Evolutionary conservation across 2,329 filamentous ascomycete species (phyloP), one percentile per base, ranked within the genome.

Genomic region (Diplodia sapinea): DNA sequence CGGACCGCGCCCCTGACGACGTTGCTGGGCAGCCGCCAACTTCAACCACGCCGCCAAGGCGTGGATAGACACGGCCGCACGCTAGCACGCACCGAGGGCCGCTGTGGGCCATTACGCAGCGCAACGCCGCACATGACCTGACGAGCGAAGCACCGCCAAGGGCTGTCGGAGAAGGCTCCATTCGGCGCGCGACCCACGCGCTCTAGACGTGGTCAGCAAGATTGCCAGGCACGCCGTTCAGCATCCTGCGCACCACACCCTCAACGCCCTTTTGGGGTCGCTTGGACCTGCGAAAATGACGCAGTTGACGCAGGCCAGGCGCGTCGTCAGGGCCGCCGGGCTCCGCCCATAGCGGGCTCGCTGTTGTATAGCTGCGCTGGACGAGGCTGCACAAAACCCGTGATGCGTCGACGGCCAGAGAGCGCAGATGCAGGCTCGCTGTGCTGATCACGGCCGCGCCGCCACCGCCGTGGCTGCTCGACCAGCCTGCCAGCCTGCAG

Each of bases 121-220:
- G 55, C 65, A 51, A 66, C 65, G 55, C 65, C 65, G 65, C 65
- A 61, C 65, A 66, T 66, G 65, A 66, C 65, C 61, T 54, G 61
- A 51, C 61, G 61, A 64, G 57, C 57, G 40, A 62, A 62, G 57
- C 57, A 49, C 57, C 20, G 38, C 56, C 56, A 59, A 59, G 56
- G 38, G 56, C 36, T 12, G 2, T 54, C 61, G 61, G 61, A 64
- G 61, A 52, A 51, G 31, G 61, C 54, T 49, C 23, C 52, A 56
- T 43, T 56, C 23, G 51, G 51, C 50, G 52, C 50, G 38, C n/a
- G 63, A 57, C 55, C 51, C 63, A 54, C 50, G 50, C 38, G 63
- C 63, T 51, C 61, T 33, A 64, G 61, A 50, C 61, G 61, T 64
- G 61, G 61, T 62, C 57, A 62, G 57, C 57, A 50, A 62, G 57